Percentiles rank a stretch among this genome's conserved stretches.
Conservation (phyloP, 2,329 filamentous ascomycete genomes). For the Fusarium verticillioides region DNA sequence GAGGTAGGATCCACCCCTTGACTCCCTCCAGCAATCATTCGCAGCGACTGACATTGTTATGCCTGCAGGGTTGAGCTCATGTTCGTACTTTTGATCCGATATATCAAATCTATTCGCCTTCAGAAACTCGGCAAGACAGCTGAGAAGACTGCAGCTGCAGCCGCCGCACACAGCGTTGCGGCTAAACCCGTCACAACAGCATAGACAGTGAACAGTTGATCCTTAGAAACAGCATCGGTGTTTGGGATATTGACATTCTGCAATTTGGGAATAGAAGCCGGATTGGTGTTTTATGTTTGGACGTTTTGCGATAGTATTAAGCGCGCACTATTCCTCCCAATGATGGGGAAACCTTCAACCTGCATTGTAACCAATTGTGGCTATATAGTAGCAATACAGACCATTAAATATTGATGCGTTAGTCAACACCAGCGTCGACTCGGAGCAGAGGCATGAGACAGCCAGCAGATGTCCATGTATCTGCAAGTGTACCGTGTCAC, state of each 20-base stretch:
- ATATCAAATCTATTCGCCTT: slow-evolving; percentile 76
- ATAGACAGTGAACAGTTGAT: slow-evolving; percentile 15
- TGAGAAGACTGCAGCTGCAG: slow-evolving; percentile 65
- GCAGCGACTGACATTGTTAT: slow-evolving; percentile 28
- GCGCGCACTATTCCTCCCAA: slow-evolving; percentile 3
- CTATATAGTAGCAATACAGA: not conserved
- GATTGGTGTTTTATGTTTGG: slow-evolving; percentile 31
- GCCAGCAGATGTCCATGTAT: not conserved
- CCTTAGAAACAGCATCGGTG: slow-evolving; percentile 18
- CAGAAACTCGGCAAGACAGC: slow-evolving; percentile 76
- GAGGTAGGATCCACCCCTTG: slow-evolving; percentile 64
- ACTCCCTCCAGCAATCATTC: not conserved
- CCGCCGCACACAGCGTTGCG: slow-evolving; percentile 58
- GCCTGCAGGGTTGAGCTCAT: slow-evolving; percentile 79
- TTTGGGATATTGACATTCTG: slow-evolving; percentile 16
- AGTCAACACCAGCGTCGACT: not conserved
- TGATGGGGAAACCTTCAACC: not conserved
- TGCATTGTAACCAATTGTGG: not conserved
- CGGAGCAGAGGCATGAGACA: not conserved
- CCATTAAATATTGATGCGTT: not conserved
- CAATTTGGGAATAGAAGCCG: slow-evolving; percentile 29
- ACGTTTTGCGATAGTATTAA: slow-evolving; percentile 22
- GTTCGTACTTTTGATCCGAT: slow-evolving; percentile 87
- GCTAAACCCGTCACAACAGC: slow-evolving; percentile 43
- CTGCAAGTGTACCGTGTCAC: not conserved